Base-by-base conservation (phyloP, 306 rosid genomes). In the Trifolium pratense region DNA sequence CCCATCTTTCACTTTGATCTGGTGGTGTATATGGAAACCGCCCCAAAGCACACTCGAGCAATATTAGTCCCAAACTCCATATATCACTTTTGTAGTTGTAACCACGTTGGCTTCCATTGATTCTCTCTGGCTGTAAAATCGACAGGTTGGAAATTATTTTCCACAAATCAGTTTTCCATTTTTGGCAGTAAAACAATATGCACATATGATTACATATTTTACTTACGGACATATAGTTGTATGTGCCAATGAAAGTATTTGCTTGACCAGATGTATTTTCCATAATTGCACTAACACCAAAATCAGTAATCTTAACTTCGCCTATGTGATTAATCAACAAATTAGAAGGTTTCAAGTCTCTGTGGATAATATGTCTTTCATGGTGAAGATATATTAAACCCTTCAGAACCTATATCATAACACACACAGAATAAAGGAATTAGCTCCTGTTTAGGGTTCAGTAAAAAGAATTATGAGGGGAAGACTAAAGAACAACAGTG, bases 201-300 rank as follows among this genome's bases (percentile, higher is more conserved):
- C 12, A 69, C 40, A 71, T 40, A 67, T 31, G 36, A 21, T 76
- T 18, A 71, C 32, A 70, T 60, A 42, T 46, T 64, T 75, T 81
- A 91, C 99, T 95, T 84, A 95, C 97, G 82, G 99, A 95, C 99
- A 95, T 95, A 81, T 95, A 91, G 90, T 80, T 95, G 80, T 55
- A 85, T 29, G 99, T 95, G 84, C 99, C 99, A 78, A 91, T 85
- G 72, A 91, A 91, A 69, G 97, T 95, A 84, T 90, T 90, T 57
- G 99, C 99, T 82, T 84, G 94, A 75, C 90, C 97, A 63, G 96
- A 88, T 52, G 99, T 95, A 86, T 82, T 95, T 64, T 86, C 91
- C 99, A 91, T 68, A 49, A 91, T 91, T 75, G 97, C 86, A 90
- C 99, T 95, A 48, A 92, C 99, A 80, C 99, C 99, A 78, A 95